Evolutionary conservation across 225 moss, liverwort and hornwort genomes (phyloP), one percentile per base, ranked within the genome.

Genomic region (Bryum argenteum): DNA sequence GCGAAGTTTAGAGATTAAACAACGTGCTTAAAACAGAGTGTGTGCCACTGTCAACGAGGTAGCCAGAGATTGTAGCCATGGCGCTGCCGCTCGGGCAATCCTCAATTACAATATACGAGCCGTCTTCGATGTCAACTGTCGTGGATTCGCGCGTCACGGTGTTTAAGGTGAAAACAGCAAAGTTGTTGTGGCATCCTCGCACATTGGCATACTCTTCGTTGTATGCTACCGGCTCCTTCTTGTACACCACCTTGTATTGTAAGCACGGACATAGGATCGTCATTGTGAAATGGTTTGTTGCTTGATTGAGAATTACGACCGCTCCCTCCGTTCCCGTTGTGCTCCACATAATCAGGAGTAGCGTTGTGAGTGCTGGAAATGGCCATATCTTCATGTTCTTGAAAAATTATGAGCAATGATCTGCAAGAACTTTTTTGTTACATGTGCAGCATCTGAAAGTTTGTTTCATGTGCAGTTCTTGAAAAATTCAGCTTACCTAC

Each of bases 191-290:
- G 44, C 79, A 69, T 61, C 63, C 73, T 15, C 40, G 55, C 63
- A 79, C 63, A 20, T 64, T 68, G 24, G 74, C 63, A 24, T 54
- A 74, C 24, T 74, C 63, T 69, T 69, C 68, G 0, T 24, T 8
- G 24, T 63, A 20, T 16, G 10, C 39, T 1, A 57, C 13, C 3
- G 42, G 58, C 40, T 72, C 60, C 60, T 78, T 72, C 41, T 72
- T 66, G 65, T 66, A 78, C 37, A 78, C 72, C 51, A 43, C 73
- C 38, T 48, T 73, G 73, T 73, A 79, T n/a, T 68, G 54, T 45
- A 73, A 47, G 39, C 73, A 73, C 1, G 73, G 68, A 53, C 62
- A 56, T 8, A 63, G 54, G 62, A 69, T 16, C 12, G 69, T 79
- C 68, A 72, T 67, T 45, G 54, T 79, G 68, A 63, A 69, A 57